Evolutionary conservation across 306 rosid genomes (phyloP).

Genomic region (Hylodesmum podocarpum): DNA sequence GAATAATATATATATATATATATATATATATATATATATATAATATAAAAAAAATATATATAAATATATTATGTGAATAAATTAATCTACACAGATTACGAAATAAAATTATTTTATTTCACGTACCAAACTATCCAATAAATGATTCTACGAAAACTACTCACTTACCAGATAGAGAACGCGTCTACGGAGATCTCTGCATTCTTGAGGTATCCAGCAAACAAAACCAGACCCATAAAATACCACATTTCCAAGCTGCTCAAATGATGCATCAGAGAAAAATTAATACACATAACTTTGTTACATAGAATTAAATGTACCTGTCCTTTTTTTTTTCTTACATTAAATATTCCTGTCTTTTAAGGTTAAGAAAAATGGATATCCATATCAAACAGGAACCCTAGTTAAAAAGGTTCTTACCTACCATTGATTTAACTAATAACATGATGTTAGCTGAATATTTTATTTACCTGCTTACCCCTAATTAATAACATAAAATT

Average conservation of each 20-base stretch:
- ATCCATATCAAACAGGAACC: not conserved
- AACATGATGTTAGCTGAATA: no score
- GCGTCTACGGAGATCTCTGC: slow-evolving; percentile 72
- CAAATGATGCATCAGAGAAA: not conserved
- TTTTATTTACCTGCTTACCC: no score
- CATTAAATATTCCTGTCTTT: not conserved
- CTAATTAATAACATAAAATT: no score
- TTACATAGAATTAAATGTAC: not conserved
- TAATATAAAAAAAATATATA: no score
- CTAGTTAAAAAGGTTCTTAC: not conserved
- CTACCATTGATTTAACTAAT: not conserved
- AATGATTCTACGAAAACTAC: no score
- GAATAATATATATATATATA: no score
- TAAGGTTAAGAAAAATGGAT: not conserved
- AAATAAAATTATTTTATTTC: no score
- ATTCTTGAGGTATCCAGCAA: slow-evolving; percentile 73
- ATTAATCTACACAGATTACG: no score
- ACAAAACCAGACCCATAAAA: slow-evolving; percentile 60
- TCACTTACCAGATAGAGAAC: slow-evolving; percentile 63
- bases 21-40: no score
- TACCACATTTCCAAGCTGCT: slow-evolving; percentile 79
- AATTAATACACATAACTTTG: not conserved
- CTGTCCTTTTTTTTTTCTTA: no score
- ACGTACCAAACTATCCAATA: no score
- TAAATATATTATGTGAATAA: no score